Evolutionary conservation across 2,329 filamentous ascomycete genomes (phyloP), one percentile per base, ranked within the genome.

Genomic region (Nannizziopsis arthrosporioides): DNA sequence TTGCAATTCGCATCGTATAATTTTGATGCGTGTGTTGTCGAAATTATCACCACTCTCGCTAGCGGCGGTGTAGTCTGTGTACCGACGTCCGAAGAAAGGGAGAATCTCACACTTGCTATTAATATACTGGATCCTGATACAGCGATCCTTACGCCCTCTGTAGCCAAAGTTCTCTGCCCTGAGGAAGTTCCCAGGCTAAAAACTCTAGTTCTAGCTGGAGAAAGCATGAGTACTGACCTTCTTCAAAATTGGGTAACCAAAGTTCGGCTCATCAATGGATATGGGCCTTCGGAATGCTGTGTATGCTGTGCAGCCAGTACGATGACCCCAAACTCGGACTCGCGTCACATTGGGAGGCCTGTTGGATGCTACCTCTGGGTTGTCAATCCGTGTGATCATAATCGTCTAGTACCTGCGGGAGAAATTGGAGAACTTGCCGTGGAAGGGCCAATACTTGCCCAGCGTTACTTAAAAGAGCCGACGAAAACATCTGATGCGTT

Each of bases 1-100:
- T 18, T 36, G 42, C 15, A 51, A 43, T 39, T 43, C 37, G 15
- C 34, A 15, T 22, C 30, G 27, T 46, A 42, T 37, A 15, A 15
- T 0, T 94, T 94, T 60, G 87, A 93, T 63, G 86, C 93, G 3
- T 90, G 84, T 0, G 81, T 93, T 3, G 92, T 92, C 61, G 87
- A 94, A 61, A 87, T 89, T 7, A 92, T 93, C n/a, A 37, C 41
- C 5, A 47, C 53, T 8, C 44, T 55, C 3, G 37, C 22, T 5
- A 3, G 7, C 15, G 69, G 70, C 41, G 70, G 68, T 10, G 66
- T 63, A 27, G 55, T 72, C 11, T 71, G 68, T 51, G 63, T 72
- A 2, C 68, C 67, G 1, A 63, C 63, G 49, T 53, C 66, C 54
- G 49, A 63, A 47, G 62, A 68, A 47, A 63, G 68, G 2, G 68